These are phyloP conservation scores for Metarhizium album DNA, from an alignment of 2,329 filamentous ascomycete species.

Conservation along the genomic window DNA sequence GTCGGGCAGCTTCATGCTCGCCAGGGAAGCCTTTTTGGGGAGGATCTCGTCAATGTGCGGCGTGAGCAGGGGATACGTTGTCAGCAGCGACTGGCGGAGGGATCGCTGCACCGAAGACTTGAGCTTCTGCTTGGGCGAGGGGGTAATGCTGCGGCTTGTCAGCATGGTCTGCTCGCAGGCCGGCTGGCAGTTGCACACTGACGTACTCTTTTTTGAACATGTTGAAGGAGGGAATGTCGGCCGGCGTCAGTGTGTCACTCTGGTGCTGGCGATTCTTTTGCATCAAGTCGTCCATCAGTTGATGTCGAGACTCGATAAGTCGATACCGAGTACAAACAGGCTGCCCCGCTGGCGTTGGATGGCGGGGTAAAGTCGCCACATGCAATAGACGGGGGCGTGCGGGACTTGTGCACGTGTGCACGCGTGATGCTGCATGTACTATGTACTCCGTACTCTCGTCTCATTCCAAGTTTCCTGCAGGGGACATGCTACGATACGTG, in stretches of 20 bases:
- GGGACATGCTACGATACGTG: too few species aligned
- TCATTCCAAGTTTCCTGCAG: too few species aligned
- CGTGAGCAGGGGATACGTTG: constrained; percentile 75
- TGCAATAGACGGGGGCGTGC: background rate
- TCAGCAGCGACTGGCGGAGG: constrained; percentile 70
- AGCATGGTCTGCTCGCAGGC: background rate
- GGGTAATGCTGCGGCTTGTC: constrained; percentile 48
- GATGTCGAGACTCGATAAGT: too few species aligned
- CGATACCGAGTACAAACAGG: too few species aligned
- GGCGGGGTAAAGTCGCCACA: constrained; percentile 15
- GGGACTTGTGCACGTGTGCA: too few species aligned
- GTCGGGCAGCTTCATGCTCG: constrained; percentile 88
- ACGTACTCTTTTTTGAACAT: constrained; percentile 91
- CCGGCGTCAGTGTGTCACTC: too few species aligned
- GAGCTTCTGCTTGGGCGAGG: constrained; percentile 84
- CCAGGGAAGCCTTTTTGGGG: constrained; percentile 86
- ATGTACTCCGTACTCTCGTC: too few species aligned
- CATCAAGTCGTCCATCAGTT: too few species aligned
- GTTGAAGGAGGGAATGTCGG: constrained; percentile 26
- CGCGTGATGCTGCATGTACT: too few species aligned
- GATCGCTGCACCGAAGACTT: constrained; percentile 90
- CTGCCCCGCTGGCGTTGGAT: background rate
- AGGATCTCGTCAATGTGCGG: constrained; percentile 89
- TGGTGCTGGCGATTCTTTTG: constrained; percentile 5
- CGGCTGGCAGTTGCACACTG: background rate